Conservation (phyloP, 169 alveolate genomes). For the Eimeria falciformis region DNA sequence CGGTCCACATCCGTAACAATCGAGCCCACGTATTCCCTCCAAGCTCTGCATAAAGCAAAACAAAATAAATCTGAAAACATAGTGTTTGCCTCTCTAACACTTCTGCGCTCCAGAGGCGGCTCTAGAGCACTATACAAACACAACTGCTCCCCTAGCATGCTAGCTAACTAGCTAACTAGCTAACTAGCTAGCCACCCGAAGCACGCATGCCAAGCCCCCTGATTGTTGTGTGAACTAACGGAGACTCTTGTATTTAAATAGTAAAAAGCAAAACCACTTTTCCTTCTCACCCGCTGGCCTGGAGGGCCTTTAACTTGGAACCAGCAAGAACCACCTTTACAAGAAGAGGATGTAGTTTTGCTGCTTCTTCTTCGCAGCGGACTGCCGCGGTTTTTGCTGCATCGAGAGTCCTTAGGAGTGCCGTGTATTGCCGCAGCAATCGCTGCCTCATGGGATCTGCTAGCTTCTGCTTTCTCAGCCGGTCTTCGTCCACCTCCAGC, state of each 20-base stretch:
- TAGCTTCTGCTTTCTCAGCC: background rate
- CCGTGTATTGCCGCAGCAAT: slow-evolving; percentile 24
- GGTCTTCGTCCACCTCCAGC: background rate
- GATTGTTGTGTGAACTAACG: background rate
- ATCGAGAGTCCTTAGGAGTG: background rate
- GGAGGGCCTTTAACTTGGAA: slow-evolving; percentile 9
- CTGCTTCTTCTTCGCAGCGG: background rate
- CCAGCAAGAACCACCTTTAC: background rate
- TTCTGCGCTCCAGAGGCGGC: background rate
- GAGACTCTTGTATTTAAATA: background rate
- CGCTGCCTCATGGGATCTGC: slow-evolving; percentile 34
- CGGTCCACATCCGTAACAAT: background rate
- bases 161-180: background rate
- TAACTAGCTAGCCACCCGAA: background rate
- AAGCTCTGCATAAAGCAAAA: background rate
- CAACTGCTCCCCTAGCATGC: background rate
- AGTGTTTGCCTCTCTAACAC: background rate
- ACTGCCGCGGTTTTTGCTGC: slow-evolving; percentile 15
- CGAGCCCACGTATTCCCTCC: slow-evolving; percentile 23
- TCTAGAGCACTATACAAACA: too few species aligned
- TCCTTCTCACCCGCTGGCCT: slow-evolving; percentile 1
- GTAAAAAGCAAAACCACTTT: too few species aligned
- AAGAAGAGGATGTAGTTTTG: background rate
- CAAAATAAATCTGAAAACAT: background rate
- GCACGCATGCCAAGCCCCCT: background rate